Evolutionary conservation across 768 basidiomycete species (phyloP).

Genomic region (Psilocybe azurescens): DNA sequence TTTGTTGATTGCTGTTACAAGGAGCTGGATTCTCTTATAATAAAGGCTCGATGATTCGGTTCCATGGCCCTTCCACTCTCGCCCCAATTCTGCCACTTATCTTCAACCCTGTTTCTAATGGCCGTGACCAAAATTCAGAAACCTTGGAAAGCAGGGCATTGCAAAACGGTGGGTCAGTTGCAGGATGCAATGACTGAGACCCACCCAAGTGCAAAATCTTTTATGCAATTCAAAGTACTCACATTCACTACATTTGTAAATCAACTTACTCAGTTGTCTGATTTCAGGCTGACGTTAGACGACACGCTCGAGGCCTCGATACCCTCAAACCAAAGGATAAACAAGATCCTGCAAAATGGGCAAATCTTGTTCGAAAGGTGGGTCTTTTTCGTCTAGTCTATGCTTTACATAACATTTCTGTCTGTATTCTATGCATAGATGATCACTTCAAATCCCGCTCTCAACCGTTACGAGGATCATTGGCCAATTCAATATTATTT

Average conservation of each 20-base stretch:
- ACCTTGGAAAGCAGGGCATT: neutral
- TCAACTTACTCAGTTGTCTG: neutral
- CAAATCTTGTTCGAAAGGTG: conserved; percentile 1
- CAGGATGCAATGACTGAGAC: neutral
- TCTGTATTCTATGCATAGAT: conserved; percentile 3
- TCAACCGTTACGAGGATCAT: conserved; percentile 10
- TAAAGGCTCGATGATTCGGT: no score
- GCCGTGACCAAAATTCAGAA: neutral
- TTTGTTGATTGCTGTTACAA: no score
- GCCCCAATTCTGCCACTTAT: neutral
- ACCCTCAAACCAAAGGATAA: neutral
- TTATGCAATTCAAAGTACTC: neutral
- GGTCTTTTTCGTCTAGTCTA: neutral
- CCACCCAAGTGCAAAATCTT: neutral
- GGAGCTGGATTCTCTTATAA: no score
- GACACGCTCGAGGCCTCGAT: neutral
- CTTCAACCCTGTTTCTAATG: neutral
- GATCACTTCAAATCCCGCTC: conserved; percentile 1
- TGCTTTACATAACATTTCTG: neutral
- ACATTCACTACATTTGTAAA: neutral
- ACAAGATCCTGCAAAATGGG: conserved; percentile 1
- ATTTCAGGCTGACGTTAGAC: neutral
- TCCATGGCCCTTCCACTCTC: neutral
- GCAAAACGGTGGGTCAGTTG: neutral
- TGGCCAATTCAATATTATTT: conserved; percentile 12